Evolutionary conservation across 345 rosid genomes (phyloP).

Genomic region (Eucalyptus polybractea): DNA sequence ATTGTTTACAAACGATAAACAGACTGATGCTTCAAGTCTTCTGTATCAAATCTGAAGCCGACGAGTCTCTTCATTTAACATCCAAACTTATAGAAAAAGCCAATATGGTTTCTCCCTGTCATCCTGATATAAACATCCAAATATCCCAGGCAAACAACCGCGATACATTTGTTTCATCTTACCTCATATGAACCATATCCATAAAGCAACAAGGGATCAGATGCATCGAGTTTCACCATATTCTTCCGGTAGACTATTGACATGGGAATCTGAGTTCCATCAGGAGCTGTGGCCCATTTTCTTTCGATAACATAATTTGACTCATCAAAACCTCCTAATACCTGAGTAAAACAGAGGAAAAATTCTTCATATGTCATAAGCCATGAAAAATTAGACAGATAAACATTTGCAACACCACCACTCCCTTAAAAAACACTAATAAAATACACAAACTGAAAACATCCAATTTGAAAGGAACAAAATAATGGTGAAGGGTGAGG

Average conservation of each 20-base stretch:
- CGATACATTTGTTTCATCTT: neutral
- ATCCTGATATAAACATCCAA: neutral
- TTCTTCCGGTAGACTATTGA: constrained; percentile 63
- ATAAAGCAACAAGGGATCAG: constrained; percentile 68
- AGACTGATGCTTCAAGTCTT: neutral
- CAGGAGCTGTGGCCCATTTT: constrained; percentile 82
- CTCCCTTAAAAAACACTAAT: neutral
- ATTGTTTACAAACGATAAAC: neutral
- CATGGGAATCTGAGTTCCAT: constrained; percentile 77
- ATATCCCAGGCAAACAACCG: neutral
- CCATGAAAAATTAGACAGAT: neutral
- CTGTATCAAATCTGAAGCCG: neutral
- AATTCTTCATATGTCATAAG: neutral
- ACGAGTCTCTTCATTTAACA: neutral
- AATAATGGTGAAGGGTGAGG: neutral
- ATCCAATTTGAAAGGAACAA: neutral
- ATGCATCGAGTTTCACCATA: constrained; percentile 75
- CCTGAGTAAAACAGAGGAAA: constrained; percentile 17
- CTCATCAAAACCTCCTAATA: constrained; percentile 83
- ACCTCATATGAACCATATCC: constrained; percentile 99
- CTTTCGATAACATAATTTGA: constrained; percentile 74
- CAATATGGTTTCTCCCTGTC: neutral
- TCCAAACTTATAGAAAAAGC: neutral
- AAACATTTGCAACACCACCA: neutral
- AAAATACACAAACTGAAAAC: neutral